Percentiles rank a stretch among this genome's conserved stretches.
phyloP scores from a whole-genome alignment of 2,329 filamentous ascomycete species.

The Diplodia seriata region DNA sequence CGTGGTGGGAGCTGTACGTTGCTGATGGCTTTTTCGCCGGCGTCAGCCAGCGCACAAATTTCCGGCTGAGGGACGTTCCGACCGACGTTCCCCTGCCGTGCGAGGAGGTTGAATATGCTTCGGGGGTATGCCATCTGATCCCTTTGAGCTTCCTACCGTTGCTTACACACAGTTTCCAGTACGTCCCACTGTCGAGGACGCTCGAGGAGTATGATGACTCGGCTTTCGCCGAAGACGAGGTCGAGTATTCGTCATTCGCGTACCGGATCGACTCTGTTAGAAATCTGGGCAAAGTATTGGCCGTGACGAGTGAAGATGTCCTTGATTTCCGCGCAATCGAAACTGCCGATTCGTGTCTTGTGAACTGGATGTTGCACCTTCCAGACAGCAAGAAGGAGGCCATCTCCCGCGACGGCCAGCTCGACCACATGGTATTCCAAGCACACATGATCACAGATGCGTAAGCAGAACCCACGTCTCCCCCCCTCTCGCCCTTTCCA shows the following conservation, averaged over 20 bases:
- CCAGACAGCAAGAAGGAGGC: slow-evolving; percentile 74
- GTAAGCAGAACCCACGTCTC: slow-evolving; percentile 35
- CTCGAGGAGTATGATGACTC: slow-evolving; percentile 79
- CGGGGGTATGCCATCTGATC: slow-evolving; percentile 42
- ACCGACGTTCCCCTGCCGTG: slow-evolving; percentile 78
- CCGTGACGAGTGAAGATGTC: slow-evolving; percentile 49
- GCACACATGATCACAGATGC: slow-evolving; percentile 77
- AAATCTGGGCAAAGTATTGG: slow-evolving; percentile 78
- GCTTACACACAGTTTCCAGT: slow-evolving; percentile 35
- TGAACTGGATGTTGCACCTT: slow-evolving; percentile 81
- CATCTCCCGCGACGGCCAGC: slow-evolving; percentile 69
- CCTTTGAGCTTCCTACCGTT: neutral
- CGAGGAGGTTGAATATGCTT: slow-evolving; percentile 75
- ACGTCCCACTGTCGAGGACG: slow-evolving; percentile 52
- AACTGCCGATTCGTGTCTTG: slow-evolving; percentile 65
- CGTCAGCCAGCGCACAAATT: slow-evolving; percentile 74
- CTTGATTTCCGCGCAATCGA: slow-evolving; percentile 58
- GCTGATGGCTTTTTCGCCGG: slow-evolving; percentile 85
- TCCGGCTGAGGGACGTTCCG: slow-evolving; percentile 70
- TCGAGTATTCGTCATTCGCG: slow-evolving; percentile 80
- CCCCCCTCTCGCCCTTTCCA: neutral
- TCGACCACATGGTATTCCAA: slow-evolving; percentile 92
- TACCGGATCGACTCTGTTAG: slow-evolving; percentile 83
- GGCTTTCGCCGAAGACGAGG: slow-evolving; percentile 74
- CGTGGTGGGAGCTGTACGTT: slow-evolving; percentile 89